Evolutionary conservation across 176 grass and related monocot genomes (phyloP).

Genomic region (Areca catechu): DNA sequence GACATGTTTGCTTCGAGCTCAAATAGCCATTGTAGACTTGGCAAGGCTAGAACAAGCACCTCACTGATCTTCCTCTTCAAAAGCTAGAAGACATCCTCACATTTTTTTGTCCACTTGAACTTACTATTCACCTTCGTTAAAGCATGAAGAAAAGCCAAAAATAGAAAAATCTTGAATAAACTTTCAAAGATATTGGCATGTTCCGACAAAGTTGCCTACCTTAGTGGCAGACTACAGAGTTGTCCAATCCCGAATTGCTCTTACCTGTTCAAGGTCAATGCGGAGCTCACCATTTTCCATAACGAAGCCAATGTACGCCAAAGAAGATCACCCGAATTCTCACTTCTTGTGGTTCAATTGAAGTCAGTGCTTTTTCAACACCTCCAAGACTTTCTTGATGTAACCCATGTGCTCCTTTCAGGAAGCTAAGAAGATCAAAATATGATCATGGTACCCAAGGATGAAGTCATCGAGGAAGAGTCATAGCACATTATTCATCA

Average conservation of each 20-base stretch:
- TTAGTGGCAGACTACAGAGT: neutral
- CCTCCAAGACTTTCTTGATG: constrained; percentile 2
- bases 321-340: neutral
- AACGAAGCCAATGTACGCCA: neutral
- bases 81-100: too few relatives aligned
- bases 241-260: neutral
- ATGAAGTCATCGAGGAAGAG: too few relatives aligned
- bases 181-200: constrained; percentile 1
- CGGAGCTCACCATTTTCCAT: neutral
- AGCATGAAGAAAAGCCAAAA: neutral
- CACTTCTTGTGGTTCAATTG: neutral
- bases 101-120: too few relatives aligned
- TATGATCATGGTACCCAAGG: too few relatives aligned
- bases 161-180: constrained; percentile 8
- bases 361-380: neutral
- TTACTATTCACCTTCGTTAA: constrained; percentile 12
- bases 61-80: too few relatives aligned
- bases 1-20: too few relatives aligned
- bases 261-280: neutral
- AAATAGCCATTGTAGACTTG: too few relatives aligned
- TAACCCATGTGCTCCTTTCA: neutral
- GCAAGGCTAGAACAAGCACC: too few relatives aligned
- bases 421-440: neutral
- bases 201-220: neutral
- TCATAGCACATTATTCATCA: too few relatives aligned